Evolutionary conservation across 441 rosid species (phyloP).

Genomic region (Populus hybrid): DNA sequence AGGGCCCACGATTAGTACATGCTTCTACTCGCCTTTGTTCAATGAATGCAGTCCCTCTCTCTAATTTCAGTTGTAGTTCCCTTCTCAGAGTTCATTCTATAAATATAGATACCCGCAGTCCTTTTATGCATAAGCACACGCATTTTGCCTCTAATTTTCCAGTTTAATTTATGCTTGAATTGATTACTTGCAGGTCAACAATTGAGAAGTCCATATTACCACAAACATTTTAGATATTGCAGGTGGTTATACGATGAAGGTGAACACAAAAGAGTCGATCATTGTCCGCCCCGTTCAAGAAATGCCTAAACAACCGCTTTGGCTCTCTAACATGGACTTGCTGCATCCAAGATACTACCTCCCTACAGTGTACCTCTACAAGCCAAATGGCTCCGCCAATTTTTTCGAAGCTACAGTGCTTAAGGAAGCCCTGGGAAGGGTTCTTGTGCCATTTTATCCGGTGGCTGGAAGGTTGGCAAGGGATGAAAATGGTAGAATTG

Average conservation of each 20-base stretch:
- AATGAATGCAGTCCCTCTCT: too few species aligned
- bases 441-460: constrained; percentile 13
- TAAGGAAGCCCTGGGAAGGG: constrained; percentile 13
- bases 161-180: too few species aligned
- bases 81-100: too few species aligned
- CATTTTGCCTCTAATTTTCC: too few species aligned
- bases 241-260: constrained; percentile 21
- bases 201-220: too few species aligned
- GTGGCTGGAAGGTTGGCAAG: constrained; percentile 17
- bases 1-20: too few species aligned
- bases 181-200: too few species aligned
- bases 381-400: neutral
- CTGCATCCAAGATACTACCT: constrained; percentile 1
- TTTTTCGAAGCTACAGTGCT: neutral
- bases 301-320: constrained; percentile 23
- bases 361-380: constrained; percentile 6
- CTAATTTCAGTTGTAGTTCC: too few species aligned
- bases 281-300: constrained; percentile 30
- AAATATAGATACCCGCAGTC: too few species aligned
- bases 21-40: too few species aligned
- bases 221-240: neutral
- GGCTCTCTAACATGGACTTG: constrained; percentile 29
- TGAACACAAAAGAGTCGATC: constrained; percentile 25
- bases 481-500: constrained; percentile 13
- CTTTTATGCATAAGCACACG: too few species aligned